These are phyloP conservation scores for Cylindrodendrum hubeiense DNA, from an alignment of 2,329 filamentous ascomycete species.

Conservation along the genomic window DNA sequence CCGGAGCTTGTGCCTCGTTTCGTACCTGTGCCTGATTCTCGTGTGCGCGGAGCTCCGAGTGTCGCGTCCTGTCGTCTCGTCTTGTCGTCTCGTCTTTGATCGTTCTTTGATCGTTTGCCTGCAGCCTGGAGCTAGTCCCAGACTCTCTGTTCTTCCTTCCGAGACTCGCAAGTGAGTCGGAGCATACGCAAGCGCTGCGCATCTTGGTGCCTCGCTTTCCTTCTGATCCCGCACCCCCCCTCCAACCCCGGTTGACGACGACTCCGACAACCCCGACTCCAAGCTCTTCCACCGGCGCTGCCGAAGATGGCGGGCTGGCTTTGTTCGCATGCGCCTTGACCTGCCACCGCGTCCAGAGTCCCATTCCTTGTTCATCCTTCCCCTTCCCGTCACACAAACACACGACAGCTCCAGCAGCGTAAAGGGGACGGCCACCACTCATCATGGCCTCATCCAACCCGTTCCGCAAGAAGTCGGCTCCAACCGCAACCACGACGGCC, in stretches of 20 bases:
- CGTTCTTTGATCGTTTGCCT: constrained; percentile 12
- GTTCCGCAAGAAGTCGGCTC: constrained; percentile 60
- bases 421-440: constrained; percentile 25
- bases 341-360: constrained; percentile 35
- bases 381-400: constrained; percentile 1
- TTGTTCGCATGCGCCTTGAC: constrained; percentile 42
- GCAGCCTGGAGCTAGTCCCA: constrained; percentile 22
- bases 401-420: constrained; percentile 26
- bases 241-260: constrained; percentile 22
- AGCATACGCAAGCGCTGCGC: constrained; percentile 24
- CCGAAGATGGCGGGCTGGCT: constrained; percentile 46
- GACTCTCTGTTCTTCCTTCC: constrained; percentile 16
- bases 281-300: constrained; percentile 39
- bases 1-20: constrained; percentile 26
- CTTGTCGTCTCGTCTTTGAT: constrained; percentile 13
- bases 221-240: constrained; percentile 28
- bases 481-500: constrained; percentile 36
- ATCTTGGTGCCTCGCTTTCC: constrained; percentile 26
- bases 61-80: background rate
- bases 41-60: constrained; percentile 3
- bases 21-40: constrained; percentile 9
- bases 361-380: constrained; percentile 5
- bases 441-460: constrained; percentile 60
- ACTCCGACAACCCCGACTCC: constrained; percentile 27
- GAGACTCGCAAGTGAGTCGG: constrained; percentile 25